These are phyloP conservation scores for Salix purpurea DNA, from an alignment of 345 rosid genomes.

Conservation along the genomic window DNA sequence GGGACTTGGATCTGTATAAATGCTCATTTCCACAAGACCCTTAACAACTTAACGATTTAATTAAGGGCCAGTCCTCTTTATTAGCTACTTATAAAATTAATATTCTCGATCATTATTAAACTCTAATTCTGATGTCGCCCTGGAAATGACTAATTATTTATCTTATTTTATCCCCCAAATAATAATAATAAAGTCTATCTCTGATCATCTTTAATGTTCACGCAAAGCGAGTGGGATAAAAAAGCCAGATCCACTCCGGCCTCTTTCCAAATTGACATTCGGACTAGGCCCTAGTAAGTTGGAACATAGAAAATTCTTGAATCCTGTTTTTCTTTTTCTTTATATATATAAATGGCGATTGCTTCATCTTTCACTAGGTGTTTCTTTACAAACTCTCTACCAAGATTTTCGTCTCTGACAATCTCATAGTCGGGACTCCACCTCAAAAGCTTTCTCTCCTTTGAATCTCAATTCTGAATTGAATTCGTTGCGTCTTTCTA, in stretches of 20 bases:
- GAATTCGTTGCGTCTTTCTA: too few species aligned
- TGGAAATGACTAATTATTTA: neutral
- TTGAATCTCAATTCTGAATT: too few species aligned
- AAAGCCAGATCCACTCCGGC: neutral
- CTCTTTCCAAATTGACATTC: neutral
- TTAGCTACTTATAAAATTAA: neutral
- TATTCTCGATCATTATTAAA: neutral
- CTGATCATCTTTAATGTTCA: neutral
- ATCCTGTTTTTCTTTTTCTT: neutral
- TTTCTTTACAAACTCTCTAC: too few species aligned
- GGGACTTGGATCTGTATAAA: neutral
- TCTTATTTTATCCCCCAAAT: neutral
- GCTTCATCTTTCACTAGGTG: too few species aligned
- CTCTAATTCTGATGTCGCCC: neutral
- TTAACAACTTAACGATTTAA: neutral
- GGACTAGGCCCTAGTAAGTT: neutral
- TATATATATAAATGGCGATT: too few species aligned
- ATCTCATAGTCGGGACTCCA: too few species aligned
- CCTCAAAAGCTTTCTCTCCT: too few species aligned
- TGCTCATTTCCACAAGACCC: neutral
- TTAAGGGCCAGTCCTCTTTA: neutral
- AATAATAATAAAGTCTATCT: neutral
- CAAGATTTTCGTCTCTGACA: too few species aligned
- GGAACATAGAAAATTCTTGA: neutral
- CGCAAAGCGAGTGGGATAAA: neutral